A percentile compares a stretch with the other conserved stretches of the same genome.
These are phyloP conservation scores for rapeseed (Brassica napus) DNA, from an alignment of 345 rosid species.

Conservation along the genomic window DNA sequence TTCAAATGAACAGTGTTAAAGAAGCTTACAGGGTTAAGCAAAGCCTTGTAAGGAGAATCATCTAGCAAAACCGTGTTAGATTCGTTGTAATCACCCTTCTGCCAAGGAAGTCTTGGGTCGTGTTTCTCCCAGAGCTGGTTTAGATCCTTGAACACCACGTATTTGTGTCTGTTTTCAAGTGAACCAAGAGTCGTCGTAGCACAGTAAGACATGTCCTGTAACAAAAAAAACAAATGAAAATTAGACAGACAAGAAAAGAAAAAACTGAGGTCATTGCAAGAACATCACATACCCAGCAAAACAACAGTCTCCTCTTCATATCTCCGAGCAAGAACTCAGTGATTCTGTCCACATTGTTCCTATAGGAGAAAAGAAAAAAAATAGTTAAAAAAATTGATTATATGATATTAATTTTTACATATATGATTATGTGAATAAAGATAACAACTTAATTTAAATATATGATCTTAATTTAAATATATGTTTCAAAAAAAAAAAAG, in stretches of 20 bases:
- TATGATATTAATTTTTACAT: neutral
- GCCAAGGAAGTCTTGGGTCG: slow-evolving; percentile 68
- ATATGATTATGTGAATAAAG: neutral
- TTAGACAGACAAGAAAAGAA: neutral
- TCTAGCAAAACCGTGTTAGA: slow-evolving; percentile 80
- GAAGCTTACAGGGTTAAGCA: slow-evolving; percentile 88
- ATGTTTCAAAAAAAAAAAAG: neutral
- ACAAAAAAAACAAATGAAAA: neutral
- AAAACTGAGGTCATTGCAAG: slow-evolving; percentile 10
- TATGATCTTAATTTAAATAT: neutral
- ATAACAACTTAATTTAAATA: neutral
- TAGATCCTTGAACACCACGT: slow-evolving; percentile 74
- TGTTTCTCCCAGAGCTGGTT: slow-evolving; percentile 68
- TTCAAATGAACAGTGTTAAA: neutral
- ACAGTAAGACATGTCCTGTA: slow-evolving; percentile 75
- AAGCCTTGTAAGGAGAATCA: slow-evolving; percentile 91
- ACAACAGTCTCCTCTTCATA: slow-evolving; percentile 67
- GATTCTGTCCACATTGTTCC: slow-evolving; percentile 59
- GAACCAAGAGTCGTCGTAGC: slow-evolving; percentile 51
- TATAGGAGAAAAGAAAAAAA: slow-evolving; percentile 29
- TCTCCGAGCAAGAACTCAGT: slow-evolving; percentile 71
- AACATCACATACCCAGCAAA: slow-evolving; percentile 72
- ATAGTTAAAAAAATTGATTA: neutral
- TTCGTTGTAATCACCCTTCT: slow-evolving; percentile 60
- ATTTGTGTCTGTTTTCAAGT: slow-evolving; percentile 69